phyloP scores from a whole-genome alignment of 805 yeast species.

The Blastobotrys chiropterorum region DNA sequence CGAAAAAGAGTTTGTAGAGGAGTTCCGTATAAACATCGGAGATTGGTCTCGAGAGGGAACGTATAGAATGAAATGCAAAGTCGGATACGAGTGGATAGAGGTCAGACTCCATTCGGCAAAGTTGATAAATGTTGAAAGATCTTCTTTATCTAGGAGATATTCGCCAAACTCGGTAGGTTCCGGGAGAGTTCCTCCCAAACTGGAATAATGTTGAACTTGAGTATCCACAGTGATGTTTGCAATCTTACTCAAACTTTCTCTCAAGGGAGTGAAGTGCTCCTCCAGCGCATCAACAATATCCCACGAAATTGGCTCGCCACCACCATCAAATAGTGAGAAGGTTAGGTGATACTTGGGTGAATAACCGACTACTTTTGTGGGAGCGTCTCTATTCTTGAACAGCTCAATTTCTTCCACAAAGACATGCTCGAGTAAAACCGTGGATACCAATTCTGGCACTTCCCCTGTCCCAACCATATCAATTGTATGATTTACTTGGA shows the following conservation, averaged over 20 bases:
- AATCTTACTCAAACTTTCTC: slow-evolving; percentile 45
- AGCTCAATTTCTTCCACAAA: slow-evolving; percentile 38
- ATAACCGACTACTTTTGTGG: slow-evolving; percentile 42
- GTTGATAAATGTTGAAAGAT: slow-evolving; percentile 72
- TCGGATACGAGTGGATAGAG: slow-evolving; percentile 52
- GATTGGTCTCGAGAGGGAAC: slow-evolving; percentile 46
- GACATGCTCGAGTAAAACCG: slow-evolving; percentile 41
- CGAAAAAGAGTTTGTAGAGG: slow-evolving; percentile 51
- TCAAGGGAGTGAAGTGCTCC: slow-evolving; percentile 49
- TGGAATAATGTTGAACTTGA: slow-evolving; percentile 67
- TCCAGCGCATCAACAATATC: slow-evolving; percentile 52
- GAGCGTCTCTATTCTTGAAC: slow-evolving; percentile 22
- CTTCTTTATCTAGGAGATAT: slow-evolving; percentile 35
- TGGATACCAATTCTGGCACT: slow-evolving; percentile 56
- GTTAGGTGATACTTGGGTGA: slow-evolving; percentile 69
- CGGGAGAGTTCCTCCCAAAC: slow-evolving; percentile 25
- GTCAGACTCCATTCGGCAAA: slow-evolving; percentile 78
- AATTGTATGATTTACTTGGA: slow-evolving; percentile 37
- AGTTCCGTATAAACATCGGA: slow-evolving; percentile 45
- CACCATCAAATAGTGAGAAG: slow-evolving; percentile 64
- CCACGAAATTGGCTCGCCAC: slow-evolving; percentile 57
- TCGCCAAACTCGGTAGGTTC: slow-evolving; percentile 14
- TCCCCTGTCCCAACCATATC: slow-evolving; percentile 49
- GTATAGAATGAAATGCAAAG: slow-evolving; percentile 64
- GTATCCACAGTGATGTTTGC: slow-evolving; percentile 73